Percentiles rank a stretch among this genome's conserved stretches.
phyloP scores from a whole-genome alignment of 2,329 filamentous ascomycete species.

The Fusarium mexicanum region DNA sequence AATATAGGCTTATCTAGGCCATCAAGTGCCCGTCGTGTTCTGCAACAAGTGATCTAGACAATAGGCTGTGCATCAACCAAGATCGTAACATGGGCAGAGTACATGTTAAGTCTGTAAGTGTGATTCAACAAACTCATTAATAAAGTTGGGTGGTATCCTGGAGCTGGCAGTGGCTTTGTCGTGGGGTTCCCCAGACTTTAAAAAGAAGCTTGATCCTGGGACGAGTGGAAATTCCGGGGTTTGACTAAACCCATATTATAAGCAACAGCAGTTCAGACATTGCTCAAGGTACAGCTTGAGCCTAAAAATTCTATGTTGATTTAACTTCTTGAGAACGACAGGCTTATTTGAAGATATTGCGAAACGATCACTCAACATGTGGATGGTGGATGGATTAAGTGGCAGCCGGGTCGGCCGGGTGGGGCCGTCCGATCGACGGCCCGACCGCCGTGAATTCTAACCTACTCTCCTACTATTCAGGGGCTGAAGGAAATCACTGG shows the following conservation, averaged over 20 bases:
- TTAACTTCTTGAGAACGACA: not conserved
- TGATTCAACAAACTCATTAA: not conserved
- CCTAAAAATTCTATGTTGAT: not conserved
- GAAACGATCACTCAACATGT: not conserved
- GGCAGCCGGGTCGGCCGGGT: constrained; percentile 13
- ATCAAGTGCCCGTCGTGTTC: not conserved
- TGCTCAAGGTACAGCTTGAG: not conserved
- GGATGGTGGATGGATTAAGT: not conserved
- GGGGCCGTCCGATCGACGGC: constrained; percentile 32
- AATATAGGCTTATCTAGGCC: not conserved
- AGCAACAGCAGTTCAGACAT: not conserved
- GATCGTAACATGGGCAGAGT: not conserved
- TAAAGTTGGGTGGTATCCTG: not conserved
- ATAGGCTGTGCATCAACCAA: not conserved
- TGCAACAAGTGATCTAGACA: not conserved
- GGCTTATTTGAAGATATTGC: not conserved
- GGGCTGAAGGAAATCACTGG: not conserved
- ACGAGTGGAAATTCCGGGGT: not conserved
- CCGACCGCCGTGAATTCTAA: constrained; percentile 20
- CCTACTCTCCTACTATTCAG: not conserved
- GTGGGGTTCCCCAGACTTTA: constrained; percentile 2
- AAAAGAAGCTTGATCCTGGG: constrained; percentile 12
- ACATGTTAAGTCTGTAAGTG: not conserved
- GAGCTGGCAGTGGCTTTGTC: not conserved
- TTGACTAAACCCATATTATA: not conserved